phyloP scores from a whole-genome alignment of 179 eudicot genomes.

The Camellia oleifera region DNA sequence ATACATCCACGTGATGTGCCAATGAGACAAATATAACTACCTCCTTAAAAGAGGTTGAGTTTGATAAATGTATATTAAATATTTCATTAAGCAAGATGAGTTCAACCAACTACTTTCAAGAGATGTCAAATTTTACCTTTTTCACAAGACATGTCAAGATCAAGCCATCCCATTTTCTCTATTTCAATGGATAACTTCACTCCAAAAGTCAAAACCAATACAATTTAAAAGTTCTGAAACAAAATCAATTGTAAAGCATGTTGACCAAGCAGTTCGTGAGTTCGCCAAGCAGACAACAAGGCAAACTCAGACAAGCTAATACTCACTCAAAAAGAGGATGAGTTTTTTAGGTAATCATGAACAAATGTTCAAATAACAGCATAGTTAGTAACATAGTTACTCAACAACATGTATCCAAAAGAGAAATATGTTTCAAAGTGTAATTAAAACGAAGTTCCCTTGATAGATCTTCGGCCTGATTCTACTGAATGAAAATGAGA shows the following conservation, averaged over 20 bases:
- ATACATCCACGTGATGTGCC: background rate
- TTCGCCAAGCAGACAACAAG: background rate
- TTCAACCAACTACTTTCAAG: background rate
- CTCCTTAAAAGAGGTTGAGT: slow-evolving; percentile 7
- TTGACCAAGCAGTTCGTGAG: background rate
- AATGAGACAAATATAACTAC: background rate
- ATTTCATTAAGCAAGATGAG: background rate
- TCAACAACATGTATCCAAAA: background rate
- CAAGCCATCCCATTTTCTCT: slow-evolving; percentile 4
- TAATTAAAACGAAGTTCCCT: background rate
- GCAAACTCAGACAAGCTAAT: slow-evolving; percentile 5
- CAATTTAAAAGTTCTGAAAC: background rate
- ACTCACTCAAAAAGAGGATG: slow-evolving; percentile 1
- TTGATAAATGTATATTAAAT: background rate
- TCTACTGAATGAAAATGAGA: slow-evolving; percentile 3
- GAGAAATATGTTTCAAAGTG: background rate
- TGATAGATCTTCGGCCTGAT: slow-evolving; percentile 8
- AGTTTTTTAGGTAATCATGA: background rate
- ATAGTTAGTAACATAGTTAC: background rate
- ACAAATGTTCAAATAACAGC: slow-evolving; percentile 3
- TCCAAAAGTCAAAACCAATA: background rate
- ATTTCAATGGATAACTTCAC: background rate
- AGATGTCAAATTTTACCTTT: background rate
- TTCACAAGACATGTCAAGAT: background rate
- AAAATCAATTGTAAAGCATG: background rate